Conservation (phyloP, 345 rosid species). For the Gossypium raimondii region DNA sequence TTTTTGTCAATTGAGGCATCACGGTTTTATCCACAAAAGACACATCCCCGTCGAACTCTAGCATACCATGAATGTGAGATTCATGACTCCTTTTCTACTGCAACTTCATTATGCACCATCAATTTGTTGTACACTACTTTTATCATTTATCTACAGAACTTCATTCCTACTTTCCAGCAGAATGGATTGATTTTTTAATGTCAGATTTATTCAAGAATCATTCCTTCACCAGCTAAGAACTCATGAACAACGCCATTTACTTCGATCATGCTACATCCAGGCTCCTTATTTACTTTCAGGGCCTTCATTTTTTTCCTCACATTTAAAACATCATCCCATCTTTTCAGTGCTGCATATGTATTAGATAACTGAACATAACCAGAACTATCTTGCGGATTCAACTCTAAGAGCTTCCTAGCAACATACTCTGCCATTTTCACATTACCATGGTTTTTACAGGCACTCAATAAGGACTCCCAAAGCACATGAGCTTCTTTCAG, state of each 20-base stretch:
- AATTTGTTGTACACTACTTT: neutral
- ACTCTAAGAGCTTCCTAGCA: constrained; percentile 29
- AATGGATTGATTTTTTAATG: neutral
- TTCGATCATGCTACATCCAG: constrained; percentile 47
- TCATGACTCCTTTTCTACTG: no score
- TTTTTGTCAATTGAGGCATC: no score
- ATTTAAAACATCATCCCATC: constrained; percentile 36
- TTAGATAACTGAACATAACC: constrained; percentile 42
- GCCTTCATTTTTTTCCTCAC: constrained; percentile 36
- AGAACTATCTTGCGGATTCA: constrained; percentile 30
- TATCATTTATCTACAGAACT: neutral
- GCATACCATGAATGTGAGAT: no score
- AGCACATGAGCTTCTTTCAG: constrained; percentile 25
- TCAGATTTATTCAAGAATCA: constrained; percentile 24
- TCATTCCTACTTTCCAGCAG: no score
- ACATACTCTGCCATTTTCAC: constrained; percentile 37
- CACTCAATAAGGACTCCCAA: constrained; percentile 33
- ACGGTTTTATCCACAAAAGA: no score
- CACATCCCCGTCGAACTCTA: no score
- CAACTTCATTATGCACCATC: no score
- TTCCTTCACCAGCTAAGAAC: constrained; percentile 49
- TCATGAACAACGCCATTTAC: constrained; percentile 40
- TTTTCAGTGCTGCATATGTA: constrained; percentile 34
- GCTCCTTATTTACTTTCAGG: constrained; percentile 32
- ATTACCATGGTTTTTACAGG: constrained; percentile 41